Conservation (phyloP, 2,329 filamentous ascomycete genomes). For the Diaporthe sp. region DNA sequence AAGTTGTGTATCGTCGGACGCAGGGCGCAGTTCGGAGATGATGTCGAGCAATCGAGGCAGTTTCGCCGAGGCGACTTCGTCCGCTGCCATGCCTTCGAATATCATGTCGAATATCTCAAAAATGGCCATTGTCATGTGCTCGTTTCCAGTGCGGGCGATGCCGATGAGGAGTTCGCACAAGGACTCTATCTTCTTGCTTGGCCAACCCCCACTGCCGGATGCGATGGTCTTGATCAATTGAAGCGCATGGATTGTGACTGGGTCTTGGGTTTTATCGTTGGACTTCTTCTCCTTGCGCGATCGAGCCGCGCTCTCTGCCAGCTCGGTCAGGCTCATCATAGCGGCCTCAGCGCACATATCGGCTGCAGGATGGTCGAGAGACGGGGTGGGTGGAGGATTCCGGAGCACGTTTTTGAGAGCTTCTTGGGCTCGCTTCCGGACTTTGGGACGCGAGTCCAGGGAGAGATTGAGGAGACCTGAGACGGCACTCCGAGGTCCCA, state of each 20-base stretch:
- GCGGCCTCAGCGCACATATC: slow-evolving; percentile 97
- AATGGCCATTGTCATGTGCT: slow-evolving; percentile 95
- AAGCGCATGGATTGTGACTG: slow-evolving; percentile 89
- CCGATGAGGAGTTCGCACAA: slow-evolving; percentile 90
- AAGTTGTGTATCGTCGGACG: slow-evolving; percentile 93
- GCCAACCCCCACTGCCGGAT: slow-evolving; percentile 91
- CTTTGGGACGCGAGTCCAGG: slow-evolving; percentile 91
- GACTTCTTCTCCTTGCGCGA: slow-evolving; percentile 79
- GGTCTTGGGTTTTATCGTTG: slow-evolving; percentile 76
- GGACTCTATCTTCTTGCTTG: slow-evolving; percentile 93
- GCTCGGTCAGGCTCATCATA: slow-evolving; percentile 82
- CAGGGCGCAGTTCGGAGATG: slow-evolving; percentile 91
- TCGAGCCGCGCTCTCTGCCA: slow-evolving; percentile 73
- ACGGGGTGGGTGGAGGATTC: slow-evolving; percentile 90
- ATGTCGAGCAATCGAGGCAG: slow-evolving; percentile 90
- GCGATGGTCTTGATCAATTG: slow-evolving; percentile 94
- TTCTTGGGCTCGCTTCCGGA: slow-evolving; percentile 93
- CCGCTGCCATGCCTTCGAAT: slow-evolving; percentile 89
- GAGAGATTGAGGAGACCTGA: slow-evolving; percentile 88
- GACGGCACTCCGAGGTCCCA: slow-evolving; percentile 88
- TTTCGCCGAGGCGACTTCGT: slow-evolving; percentile 90
- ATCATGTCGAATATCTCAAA: slow-evolving; percentile 99
- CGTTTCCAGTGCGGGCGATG: slow-evolving; percentile 91
- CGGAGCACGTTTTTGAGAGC: slow-evolving; percentile 86
- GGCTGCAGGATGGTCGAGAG: slow-evolving; percentile 92